Percentiles rank a stretch among this genome's conserved stretches.
Conservation (phyloP, 108 stramenopile species). For the Thalassiosira profunda region DNA sequence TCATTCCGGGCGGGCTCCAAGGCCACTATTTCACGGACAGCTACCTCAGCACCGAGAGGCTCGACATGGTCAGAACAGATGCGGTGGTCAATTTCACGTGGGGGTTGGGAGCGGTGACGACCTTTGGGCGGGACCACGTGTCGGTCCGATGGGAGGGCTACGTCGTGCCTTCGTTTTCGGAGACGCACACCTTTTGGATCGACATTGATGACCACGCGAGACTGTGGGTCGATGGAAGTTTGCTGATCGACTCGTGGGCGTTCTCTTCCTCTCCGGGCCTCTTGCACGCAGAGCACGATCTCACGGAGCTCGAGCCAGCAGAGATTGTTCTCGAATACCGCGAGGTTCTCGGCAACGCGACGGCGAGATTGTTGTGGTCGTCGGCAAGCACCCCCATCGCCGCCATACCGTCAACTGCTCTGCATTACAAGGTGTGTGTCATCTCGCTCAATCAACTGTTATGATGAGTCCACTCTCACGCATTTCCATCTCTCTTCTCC, state of each 20-base stretch:
- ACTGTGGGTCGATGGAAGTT: slow-evolving; percentile 45
- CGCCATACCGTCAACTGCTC: slow-evolving; percentile 24
- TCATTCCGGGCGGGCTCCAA: slow-evolving; percentile 42
- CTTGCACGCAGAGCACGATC: slow-evolving; percentile 19
- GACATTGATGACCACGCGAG: slow-evolving; percentile 51
- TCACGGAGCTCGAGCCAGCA: slow-evolving; percentile 14
- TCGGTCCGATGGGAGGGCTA: slow-evolving; percentile 50
- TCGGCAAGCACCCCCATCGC: slow-evolving; percentile 29
- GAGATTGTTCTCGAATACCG: slow-evolving; percentile 52
- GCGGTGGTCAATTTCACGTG: slow-evolving; percentile 46
- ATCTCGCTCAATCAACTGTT: background rate
- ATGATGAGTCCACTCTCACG: background rate
- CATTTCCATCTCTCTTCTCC: background rate
- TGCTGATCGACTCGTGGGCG: slow-evolving; percentile 47
- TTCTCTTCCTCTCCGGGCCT: slow-evolving; percentile 29
- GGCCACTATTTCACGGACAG: slow-evolving; percentile 50
- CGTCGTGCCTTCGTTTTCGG: slow-evolving; percentile 16
- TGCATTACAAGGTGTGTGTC: slow-evolving; percentile 31
- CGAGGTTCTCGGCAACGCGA: slow-evolving; percentile 36
- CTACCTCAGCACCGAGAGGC: slow-evolving; percentile 21
- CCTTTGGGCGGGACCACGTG: slow-evolving; percentile 41
- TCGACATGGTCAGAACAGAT: slow-evolving; percentile 38
- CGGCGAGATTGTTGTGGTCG: slow-evolving; percentile 47
- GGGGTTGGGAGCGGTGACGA: slow-evolving; percentile 26
- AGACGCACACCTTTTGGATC: slow-evolving; percentile 39